Base-by-base conservation (phyloP, 805 yeast species). In the Candida peoriensis region DNA sequence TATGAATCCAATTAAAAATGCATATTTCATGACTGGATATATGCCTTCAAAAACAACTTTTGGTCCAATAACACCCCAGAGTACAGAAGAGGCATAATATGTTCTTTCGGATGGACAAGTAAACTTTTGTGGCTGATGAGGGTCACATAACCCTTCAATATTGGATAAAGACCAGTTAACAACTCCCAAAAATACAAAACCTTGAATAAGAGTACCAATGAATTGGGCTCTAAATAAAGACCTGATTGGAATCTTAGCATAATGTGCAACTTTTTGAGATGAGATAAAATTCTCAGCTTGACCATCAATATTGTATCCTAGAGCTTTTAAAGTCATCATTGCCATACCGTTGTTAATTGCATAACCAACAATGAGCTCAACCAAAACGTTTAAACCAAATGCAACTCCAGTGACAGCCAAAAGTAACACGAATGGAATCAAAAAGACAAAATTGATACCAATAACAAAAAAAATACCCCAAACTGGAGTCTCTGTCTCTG, bases 251-350 rank as follows among this genome's bases (percentile, higher is more conserved):
- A 77, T 58, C 42, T 74, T 75, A 16, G 72, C 57, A 49, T 77
- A 77, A 53, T 76, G 83, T 1, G 71, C 50, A 9, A 39, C 5
- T 32, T 46, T 46, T 29, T 41, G 27, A n/a, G 74, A 74, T 48
- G 73, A 68, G 30, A 76, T 70, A 53, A 72, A 80, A 48, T 64
- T 70, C 39, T 77, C 76, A 11, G 85, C 82, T 55, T 78, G 84
- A 20, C 72, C 71, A 49, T 75, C 80, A 42, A 77, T 74, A 48
- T 76, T 78, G 33, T 75, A 72, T 28, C 78, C 78, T 34, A 63
- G 66, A 1, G 72, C 68, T 41, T 74, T 74, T 38, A 74, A 50
- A 11, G 70, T 60, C 64, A 70, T 72, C 34, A 74, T 55, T 6
- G 79, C 80, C 29, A 61, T 51, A 20, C 76, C 78, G 36, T 74